A percentile compares a stretch with the other conserved stretches of the same genome.
These are phyloP conservation scores for Ogataea kodamae DNA, from an alignment of 805 yeast genomes.

Conservation along the genomic window DNA sequence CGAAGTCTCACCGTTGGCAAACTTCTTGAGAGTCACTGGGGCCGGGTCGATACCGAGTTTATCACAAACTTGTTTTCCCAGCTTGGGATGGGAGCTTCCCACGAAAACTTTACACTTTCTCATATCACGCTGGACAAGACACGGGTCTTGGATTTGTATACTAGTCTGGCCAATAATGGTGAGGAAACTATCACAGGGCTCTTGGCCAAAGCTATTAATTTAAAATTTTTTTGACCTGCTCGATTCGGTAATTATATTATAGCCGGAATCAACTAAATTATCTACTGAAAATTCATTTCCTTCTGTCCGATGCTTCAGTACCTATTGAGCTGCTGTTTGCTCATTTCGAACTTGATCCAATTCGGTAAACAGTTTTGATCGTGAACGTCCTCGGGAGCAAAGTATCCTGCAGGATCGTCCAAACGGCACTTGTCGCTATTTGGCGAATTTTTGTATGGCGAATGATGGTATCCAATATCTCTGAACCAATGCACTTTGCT, in stretches of 20 bases:
- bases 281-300: slow-evolving; percentile 2
- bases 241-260: slow-evolving; percentile 6
- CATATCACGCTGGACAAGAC: slow-evolving; percentile 44
- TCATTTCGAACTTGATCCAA: slow-evolving; percentile 50
- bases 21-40: slow-evolving; percentile 84
- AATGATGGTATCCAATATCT: slow-evolving; percentile 50
- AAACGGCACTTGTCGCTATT: slow-evolving; percentile 27
- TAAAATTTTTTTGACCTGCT: slow-evolving; percentile 8
- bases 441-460: slow-evolving; percentile 48
- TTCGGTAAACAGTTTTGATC: slow-evolving; percentile 68
- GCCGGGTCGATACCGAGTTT: slow-evolving; percentile 91
- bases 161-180: slow-evolving; percentile 5
- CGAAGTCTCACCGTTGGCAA: slow-evolving; percentile 96
- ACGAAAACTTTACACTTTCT: slow-evolving; percentile 96
- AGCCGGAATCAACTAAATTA: slow-evolving; percentile 8
- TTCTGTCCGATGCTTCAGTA: slow-evolving; percentile 12
- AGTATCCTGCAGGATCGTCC: slow-evolving; percentile 20
- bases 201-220: slow-evolving; percentile 2
- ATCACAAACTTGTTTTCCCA: slow-evolving; percentile 87
- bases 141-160: background rate
- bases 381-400: slow-evolving; percentile 35
- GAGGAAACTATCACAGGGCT: slow-evolving; percentile 5
- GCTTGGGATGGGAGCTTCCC: slow-evolving; percentile 94
- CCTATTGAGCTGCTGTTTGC: slow-evolving; percentile 15
- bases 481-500: slow-evolving; percentile 49